Evolutionary conservation across 352 stramenopile species (phyloP), one percentile per base, ranked within the genome.

Genomic region (Phytophthora brassicae): DNA sequence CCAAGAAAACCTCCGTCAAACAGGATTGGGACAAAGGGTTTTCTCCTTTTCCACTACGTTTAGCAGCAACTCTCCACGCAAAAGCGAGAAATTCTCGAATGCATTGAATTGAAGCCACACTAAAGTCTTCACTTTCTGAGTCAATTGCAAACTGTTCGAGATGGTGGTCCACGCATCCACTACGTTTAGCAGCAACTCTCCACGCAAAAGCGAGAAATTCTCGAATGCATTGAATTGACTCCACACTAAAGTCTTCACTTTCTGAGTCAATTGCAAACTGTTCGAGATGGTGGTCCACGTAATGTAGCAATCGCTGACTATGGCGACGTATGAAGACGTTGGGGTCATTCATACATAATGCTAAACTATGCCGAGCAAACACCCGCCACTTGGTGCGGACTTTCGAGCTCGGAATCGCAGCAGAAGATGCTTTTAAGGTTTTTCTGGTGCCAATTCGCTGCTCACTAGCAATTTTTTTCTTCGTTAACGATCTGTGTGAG

Each of bases 291-390:
- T 66, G 57, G 7, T 69, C 64, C 29, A 75, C 69, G 3, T 20
- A 63, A 31, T 60, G 56, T 13, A 65, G 38, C 26, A 70, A 43
- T 24, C 56, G 47, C 42, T 60, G 50, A 41, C 43, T 68, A 29
- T 75, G 65, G 2, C 61, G 71, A 14, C 75, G 70, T 16, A 83
- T 53, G 20, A 83, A 86, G 12, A 70, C 35, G 35, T 90, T 90
- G 1, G 72, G 78, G 39, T 90, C 81, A 42, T 84, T 84, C 26
- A 73, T 77, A 16, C 70, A 80, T 8, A 90, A 5, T 2, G 59
- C 60, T 1, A 86, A 49, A 16, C 54, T 75, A 19, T 70, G 55
- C 5, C 60, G 68, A 22, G 69, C 55, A 22, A 83, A 60, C 9
- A 74, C 42, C 1, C 44, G 57, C 76, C 81, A 88, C 20, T 73